Evolutionary conservation across 805 yeast species (phyloP).

Genomic region (Candida ortonii): DNA sequence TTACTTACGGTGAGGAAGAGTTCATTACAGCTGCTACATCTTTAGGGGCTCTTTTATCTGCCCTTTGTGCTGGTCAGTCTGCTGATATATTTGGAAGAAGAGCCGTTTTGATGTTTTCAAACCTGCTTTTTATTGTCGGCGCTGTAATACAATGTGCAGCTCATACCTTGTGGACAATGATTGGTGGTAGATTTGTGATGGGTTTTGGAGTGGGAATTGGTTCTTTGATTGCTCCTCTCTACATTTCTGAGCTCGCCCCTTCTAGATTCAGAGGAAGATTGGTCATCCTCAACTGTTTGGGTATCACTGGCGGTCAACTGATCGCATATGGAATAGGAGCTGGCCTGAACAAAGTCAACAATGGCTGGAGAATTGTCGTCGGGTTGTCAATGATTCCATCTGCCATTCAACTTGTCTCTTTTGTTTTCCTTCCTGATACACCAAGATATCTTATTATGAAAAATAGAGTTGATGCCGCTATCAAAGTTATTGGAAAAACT

Average conservation of each 20-base stretch:
- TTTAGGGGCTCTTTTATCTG: constrained; percentile 83
- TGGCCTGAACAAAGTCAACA: constrained; percentile 65
- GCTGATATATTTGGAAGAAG: constrained; percentile 88
- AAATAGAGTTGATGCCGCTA: constrained; percentile 64
- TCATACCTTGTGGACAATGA: constrained; percentile 84
- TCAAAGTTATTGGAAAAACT: constrained; percentile 57
- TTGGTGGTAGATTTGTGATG: constrained; percentile 85
- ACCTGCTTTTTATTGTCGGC: constrained; percentile 78
- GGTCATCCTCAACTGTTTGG: constrained; percentile 82
- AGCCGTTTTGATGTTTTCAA: constrained; percentile 79
- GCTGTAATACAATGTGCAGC: constrained; percentile 83
- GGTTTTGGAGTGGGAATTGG: constrained; percentile 98
- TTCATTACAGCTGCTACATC: constrained; percentile 93
- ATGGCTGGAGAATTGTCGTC: constrained; percentile 93
- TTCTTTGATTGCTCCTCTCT: constrained; percentile 89
- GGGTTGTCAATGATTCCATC: constrained; percentile 91
- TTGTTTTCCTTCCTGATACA: constrained; percentile 89
- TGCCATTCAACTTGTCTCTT: constrained; percentile 67
- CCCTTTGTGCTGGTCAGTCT: constrained; percentile 71
- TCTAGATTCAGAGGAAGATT: constrained; percentile 86
- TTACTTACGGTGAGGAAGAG: constrained; percentile 80
- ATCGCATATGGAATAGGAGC: constrained; percentile 94
- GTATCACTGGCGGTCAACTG: constrained; percentile 93
- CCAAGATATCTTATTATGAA: constrained; percentile 85
- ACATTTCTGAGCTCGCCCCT: constrained; percentile 91